A percentile compares a stretch with the other conserved stretches of the same genome.
These are phyloP conservation scores for Eleusine indica DNA, from an alignment of 176 grass and related monocot species.

Conservation along the genomic window DNA sequence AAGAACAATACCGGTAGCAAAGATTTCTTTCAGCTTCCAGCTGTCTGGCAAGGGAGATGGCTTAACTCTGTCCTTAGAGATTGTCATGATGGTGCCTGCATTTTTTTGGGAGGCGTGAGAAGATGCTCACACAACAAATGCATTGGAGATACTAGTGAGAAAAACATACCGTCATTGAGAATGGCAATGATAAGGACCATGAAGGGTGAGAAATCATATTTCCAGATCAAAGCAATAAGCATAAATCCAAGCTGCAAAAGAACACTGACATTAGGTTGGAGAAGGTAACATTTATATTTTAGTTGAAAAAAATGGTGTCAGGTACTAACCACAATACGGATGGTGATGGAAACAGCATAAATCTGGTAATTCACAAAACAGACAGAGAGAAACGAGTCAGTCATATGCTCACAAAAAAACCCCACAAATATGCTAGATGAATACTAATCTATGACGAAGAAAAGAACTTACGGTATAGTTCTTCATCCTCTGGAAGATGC, in stretches of 20 bases:
- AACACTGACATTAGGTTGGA: slow-evolving; percentile 14
- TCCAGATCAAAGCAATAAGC: slow-evolving; percentile 98
- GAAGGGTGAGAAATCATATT: slow-evolving; percentile 92
- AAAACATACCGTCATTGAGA: slow-evolving; percentile 85
- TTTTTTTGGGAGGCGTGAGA: slow-evolving; percentile 8
- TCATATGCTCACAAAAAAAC: not conserved
- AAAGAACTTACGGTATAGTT: slow-evolving; percentile 83
- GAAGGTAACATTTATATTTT: not conserved
- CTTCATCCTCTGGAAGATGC: slow-evolving; percentile 99
- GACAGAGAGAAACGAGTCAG: slow-evolving; percentile 20
- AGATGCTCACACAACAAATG: not conserved
- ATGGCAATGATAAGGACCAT: slow-evolving; percentile 99
- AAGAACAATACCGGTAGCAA: slow-evolving; percentile 83
- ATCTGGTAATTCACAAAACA: slow-evolving; percentile 54
- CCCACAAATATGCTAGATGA: not conserved
- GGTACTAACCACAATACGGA: slow-evolving; percentile 92
- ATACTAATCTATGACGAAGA: slow-evolving; percentile 20
- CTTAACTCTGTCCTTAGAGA: slow-evolving; percentile 95
- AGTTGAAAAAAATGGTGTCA: not conserved
- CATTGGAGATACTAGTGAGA: not conserved
- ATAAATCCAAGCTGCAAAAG: slow-evolving; percentile 79
- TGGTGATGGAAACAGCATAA: slow-evolving; percentile 97
- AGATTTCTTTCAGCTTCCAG: slow-evolving; percentile 98
- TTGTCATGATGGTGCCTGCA: slow-evolving; percentile 98
- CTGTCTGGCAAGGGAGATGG: slow-evolving; percentile 91